phyloP scores from a whole-genome alignment of 1,284 basidiomycete species.

The Puccinia triticina region DNA sequence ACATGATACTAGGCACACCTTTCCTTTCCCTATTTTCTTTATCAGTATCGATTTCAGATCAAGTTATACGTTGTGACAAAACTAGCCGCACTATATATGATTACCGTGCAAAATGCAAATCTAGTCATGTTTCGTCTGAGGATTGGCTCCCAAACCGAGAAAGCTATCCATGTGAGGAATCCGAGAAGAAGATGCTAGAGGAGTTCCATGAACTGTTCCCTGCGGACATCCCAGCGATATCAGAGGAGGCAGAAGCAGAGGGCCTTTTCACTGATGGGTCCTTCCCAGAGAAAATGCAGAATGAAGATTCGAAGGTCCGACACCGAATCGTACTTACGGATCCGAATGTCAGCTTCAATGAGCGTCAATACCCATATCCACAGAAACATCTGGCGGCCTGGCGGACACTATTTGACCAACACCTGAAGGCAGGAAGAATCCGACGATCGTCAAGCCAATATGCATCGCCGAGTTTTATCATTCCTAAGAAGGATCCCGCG shows the following conservation, averaged over 20 bases:
- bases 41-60: constrained; percentile 5
- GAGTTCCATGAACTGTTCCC: constrained; percentile 12
- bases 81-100: not conserved
- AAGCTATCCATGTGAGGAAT: not conserved
- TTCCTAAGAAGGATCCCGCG: no score
- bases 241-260: not conserved
- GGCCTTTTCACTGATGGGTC: not conserved
- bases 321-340: constrained; percentile 21
- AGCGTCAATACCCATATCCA: no score
- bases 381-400: no score
- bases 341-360: not conserved
- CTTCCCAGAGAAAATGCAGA: constrained; percentile 24
- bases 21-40: constrained; percentile 3
- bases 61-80: not conserved
- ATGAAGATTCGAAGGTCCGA: not conserved
- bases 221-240: not conserved
- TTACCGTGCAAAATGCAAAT: not conserved
- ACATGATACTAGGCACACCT: constrained; percentile 17
- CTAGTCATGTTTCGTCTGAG: no score
- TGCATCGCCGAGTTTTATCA: no score
- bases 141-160: not conserved
- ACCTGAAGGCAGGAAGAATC: no score
- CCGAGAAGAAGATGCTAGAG: not conserved
- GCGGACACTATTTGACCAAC: no score
- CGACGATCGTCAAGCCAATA: no score